Base-by-base conservation (phyloP, 2,329 filamentous ascomycete genomes). In the Tolypocladium ophioglossoides region DNA sequence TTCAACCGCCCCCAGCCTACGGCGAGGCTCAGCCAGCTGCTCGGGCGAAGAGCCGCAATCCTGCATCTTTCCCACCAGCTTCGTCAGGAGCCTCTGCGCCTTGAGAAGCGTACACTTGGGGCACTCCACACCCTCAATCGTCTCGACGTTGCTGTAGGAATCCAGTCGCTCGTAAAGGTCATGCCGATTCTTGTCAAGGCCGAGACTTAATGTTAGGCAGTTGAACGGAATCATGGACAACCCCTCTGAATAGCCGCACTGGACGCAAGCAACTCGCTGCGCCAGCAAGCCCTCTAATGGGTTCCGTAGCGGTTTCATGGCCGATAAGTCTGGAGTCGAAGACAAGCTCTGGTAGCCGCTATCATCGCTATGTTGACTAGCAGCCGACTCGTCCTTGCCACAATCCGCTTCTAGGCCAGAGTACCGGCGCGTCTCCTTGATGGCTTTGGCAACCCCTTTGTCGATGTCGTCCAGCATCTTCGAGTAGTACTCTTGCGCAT, bases 401-500 rank as follows among this genome's bases (percentile, higher is more conserved):
- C 63, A 56, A 16, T 72, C 70, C 18, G 62, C 54, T 53, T 78
- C 75, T 27, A 79, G 64, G 1, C 75, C 74, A 0, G 68, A 60
- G 37, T 60, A 60, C 12, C 61, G 63, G 14, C 62, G 63, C 14
- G 54, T 53, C 24, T 55, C 59, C 7, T 67, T 63, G 20, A 69
- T 63, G 48, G 77, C 77, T 59, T 77, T 79, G 22, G 75, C 73
- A 41, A 89, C 76, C 64, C 95, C 89, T 63, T 86, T 86, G 63
- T 96, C 89, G 32, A 96, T 76, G 62, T 91, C 85, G 60, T 92
- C 90, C 50, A 96, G 70, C 16, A 99, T 78, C 64, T 92, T 95
- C 18, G 90, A 92, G 63, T 89, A 96, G 68, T 97, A 99, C 69
- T 99, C 94, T 66, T 97, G 94, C 6, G 94, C 94, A 71, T 99